Base-by-base conservation (phyloP, 345 rosid species). In the Eucalyptus sp. region DNA sequence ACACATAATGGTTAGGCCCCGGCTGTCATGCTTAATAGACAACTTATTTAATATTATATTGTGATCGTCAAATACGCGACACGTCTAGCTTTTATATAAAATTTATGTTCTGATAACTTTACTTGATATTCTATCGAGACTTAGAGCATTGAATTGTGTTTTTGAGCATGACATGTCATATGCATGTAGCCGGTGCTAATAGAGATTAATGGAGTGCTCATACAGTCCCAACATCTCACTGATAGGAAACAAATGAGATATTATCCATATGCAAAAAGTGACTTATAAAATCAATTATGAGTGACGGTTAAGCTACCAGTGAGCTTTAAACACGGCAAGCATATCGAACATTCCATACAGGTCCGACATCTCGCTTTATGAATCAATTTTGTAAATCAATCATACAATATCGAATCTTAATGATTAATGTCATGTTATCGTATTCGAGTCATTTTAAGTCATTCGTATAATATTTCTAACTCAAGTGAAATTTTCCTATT, bases 41-140 rank as follows among this genome's bases (percentile, higher is more conserved):
- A 29, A 29, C 33, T 27, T 29, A 62, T 27, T 62, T 27, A 62
- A 62, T 13, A 62, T 62, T 29, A 7, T 33, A 68, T 31, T 17
- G 0, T 4, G 12, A 7, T 15, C 0, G 6, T 66, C 2, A 12
- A 18, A 31, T 8, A 31, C 12, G 0, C 20, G 2, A 4, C 41
- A 5, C 20, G 7, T 16, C 22, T 16, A 37, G 0, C 22, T 66
- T 31, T 66, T 37, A 16, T 31, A 15, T 66, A 7, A 14, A 31
- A 66, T 15, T 66, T 15, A 16, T 66, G 11, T 66, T 16, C 0
- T 8, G 4, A 16, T 7, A 33, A 66, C 41, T 66, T 31, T 2
- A 4, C 20, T 8, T 66, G 2, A 31, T 7, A 2, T 66, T 31
- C 22, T 31, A 66, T 66, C 22, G 5, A 37, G 12, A 9, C 16